Conservation (phyloP, 768 basidiomycete genomes). For the Lepiota venenata region DNA sequence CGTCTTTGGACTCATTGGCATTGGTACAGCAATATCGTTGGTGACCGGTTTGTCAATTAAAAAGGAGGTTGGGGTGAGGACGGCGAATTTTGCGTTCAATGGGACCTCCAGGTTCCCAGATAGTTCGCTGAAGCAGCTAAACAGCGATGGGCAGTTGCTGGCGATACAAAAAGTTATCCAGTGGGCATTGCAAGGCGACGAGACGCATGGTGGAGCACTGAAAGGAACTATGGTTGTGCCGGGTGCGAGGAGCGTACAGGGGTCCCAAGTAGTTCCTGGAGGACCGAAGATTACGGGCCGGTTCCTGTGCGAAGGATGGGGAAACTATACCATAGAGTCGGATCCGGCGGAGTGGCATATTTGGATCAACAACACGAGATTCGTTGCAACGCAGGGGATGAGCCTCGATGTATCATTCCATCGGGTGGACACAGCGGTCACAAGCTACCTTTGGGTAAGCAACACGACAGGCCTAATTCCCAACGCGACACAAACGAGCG, state of each 20-base stretch:
- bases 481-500: slow-evolving; percentile 11
- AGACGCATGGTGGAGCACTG: slow-evolving; percentile 8
- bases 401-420: slow-evolving; percentile 1
- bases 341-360: neutral
- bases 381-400: slow-evolving; percentile 2
- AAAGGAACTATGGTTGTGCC: slow-evolving; percentile 14
- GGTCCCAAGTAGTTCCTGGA: slow-evolving; percentile 8
- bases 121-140: slow-evolving; percentile 3
- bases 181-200: slow-evolving; percentile 14
- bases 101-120: slow-evolving; percentile 8
- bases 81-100: slow-evolving; percentile 5
- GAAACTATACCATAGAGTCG: slow-evolving; percentile 6
- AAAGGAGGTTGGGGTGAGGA: neutral
- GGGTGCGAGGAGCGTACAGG: slow-evolving; percentile 8
- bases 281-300: slow-evolving; percentile 9
- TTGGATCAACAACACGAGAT: neutral
- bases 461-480: slow-evolving; percentile 13
- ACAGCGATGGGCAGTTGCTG: slow-evolving; percentile 12
- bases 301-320: slow-evolving; percentile 10
- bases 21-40: slow-evolving; percentile 10
- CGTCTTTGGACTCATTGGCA: slow-evolving; percentile 9
- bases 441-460: slow-evolving; percentile 13
- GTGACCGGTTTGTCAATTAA: slow-evolving; percentile 13
- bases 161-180: slow-evolving; percentile 13
- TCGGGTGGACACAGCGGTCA: slow-evolving; percentile 6